These are phyloP conservation scores for Aspergillus eucalypticola DNA, from an alignment of 2,329 filamentous ascomycete genomes.

Conservation along the genomic window DNA sequence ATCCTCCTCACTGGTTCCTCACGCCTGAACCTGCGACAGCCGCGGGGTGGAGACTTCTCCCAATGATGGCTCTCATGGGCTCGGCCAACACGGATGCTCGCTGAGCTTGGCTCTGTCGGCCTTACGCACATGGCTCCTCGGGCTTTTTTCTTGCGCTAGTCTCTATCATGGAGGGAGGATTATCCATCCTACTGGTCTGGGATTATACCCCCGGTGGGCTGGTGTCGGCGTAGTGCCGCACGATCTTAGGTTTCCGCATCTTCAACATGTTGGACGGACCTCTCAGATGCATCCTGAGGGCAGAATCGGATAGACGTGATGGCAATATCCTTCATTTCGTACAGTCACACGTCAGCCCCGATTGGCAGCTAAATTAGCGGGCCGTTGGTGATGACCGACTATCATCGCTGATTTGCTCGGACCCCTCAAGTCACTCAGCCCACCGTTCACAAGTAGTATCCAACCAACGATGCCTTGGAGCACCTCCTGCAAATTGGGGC, in stretches of 20 bases:
- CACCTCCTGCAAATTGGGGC: background rate
- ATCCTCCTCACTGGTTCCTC: background rate
- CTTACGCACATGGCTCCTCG: background rate
- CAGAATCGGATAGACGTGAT: background rate
- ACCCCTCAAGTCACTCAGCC: background rate
- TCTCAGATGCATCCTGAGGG: background rate
- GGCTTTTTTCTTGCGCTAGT: background rate
- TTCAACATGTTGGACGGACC: background rate
- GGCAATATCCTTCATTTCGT: background rate
- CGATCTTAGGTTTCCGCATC: slow-evolving; percentile 2
- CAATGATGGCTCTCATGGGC: background rate
- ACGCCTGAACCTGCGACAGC: background rate
- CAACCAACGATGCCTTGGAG: background rate
- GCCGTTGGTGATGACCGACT: background rate
- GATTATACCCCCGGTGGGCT: background rate
- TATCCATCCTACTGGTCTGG: background rate
- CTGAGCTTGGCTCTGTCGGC: background rate
- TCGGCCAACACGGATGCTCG: background rate
- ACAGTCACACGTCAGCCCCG: background rate
- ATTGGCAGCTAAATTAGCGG: background rate
- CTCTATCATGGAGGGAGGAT: background rate
- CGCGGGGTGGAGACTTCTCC: background rate
- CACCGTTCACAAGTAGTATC: background rate
- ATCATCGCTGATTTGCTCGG: background rate
- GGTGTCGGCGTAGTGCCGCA: background rate